These are phyloP conservation scores for Diaporthe vexans DNA, from an alignment of 2,329 filamentous ascomycete species.

Conservation along the genomic window DNA sequence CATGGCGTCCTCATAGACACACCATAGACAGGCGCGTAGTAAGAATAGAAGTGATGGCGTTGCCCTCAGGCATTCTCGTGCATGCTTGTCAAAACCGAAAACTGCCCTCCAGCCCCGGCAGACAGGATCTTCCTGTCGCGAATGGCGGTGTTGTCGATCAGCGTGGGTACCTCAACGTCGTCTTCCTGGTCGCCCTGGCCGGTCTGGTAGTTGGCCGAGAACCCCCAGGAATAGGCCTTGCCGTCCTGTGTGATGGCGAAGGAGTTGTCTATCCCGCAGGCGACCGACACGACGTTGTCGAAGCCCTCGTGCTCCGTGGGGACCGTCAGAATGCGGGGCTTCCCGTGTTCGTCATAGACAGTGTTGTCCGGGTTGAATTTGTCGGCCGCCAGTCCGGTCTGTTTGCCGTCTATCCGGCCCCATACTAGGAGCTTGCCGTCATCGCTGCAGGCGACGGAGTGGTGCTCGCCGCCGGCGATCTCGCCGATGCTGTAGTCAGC, in stretches of 20 bases:
- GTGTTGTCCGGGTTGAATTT: slow-evolving; percentile 70
- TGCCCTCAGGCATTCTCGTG: slow-evolving; percentile 41
- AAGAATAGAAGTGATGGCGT: neutral
- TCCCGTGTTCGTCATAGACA: slow-evolving; percentile 74
- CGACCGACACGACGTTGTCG: slow-evolving; percentile 69
- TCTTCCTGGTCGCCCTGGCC: slow-evolving; percentile 80
- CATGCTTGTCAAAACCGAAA: slow-evolving; percentile 72
- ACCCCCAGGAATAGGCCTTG: slow-evolving; percentile 83
- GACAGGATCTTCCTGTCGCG: slow-evolving; percentile 80
- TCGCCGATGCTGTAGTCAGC: slow-evolving; percentile 73
- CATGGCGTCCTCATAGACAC: neutral
- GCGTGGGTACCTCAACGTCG: slow-evolving; percentile 81
- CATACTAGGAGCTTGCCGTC: slow-evolving; percentile 71
- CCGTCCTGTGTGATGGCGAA: slow-evolving; percentile 79
- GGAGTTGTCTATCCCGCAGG: slow-evolving; percentile 79
- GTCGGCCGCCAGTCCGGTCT: slow-evolving; percentile 69
- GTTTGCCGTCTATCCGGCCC: slow-evolving; percentile 70
- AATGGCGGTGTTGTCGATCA: slow-evolving; percentile 88
- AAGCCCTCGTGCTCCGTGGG: slow-evolving; percentile 72
- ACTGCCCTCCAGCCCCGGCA: slow-evolving; percentile 92
- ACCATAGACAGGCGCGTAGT: neutral
- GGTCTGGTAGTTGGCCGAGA: slow-evolving; percentile 84
- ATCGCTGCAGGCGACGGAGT: slow-evolving; percentile 75
- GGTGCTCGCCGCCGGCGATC: slow-evolving; percentile 79
- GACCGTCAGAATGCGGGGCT: slow-evolving; percentile 78